phyloP scores from a whole-genome alignment of 208 protist genomes.

The Trichomonas tenax region DNA sequence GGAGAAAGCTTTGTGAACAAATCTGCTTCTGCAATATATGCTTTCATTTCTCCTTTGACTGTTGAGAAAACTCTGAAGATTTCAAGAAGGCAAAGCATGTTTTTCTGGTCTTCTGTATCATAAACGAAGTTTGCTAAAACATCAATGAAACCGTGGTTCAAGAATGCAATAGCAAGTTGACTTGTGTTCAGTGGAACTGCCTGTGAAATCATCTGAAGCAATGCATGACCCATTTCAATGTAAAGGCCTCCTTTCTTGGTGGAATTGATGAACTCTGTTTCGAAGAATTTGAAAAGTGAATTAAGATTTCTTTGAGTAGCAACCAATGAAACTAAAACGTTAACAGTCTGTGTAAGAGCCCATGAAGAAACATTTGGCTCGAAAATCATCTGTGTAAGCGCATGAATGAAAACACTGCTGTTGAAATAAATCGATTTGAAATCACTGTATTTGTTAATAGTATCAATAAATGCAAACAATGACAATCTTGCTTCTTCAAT shows the following conservation, averaged over 20 bases:
- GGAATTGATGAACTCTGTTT: background rate
- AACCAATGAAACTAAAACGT: background rate
- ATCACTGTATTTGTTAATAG: background rate
- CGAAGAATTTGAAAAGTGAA: background rate
- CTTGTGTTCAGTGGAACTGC: background rate
- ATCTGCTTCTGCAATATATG: background rate
- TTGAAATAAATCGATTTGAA: background rate
- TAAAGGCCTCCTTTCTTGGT: background rate
- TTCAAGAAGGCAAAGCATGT: background rate
- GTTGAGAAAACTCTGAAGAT: constrained; percentile 3
- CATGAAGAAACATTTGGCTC: background rate
- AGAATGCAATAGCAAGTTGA: background rate
- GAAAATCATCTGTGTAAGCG: background rate
- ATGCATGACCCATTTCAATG: background rate
- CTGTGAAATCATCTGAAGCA: background rate
- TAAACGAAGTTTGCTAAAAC: background rate
- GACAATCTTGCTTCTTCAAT: background rate
- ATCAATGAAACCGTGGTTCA: background rate
- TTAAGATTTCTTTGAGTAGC: background rate
- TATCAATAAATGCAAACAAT: background rate
- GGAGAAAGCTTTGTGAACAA: background rate
- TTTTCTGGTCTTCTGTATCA: background rate
- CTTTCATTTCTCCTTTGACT: background rate
- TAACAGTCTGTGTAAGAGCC: background rate
- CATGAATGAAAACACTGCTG: background rate